Conservation (phyloP, 176 grass and related monocot species). For the Guadua angustifolia region DNA sequence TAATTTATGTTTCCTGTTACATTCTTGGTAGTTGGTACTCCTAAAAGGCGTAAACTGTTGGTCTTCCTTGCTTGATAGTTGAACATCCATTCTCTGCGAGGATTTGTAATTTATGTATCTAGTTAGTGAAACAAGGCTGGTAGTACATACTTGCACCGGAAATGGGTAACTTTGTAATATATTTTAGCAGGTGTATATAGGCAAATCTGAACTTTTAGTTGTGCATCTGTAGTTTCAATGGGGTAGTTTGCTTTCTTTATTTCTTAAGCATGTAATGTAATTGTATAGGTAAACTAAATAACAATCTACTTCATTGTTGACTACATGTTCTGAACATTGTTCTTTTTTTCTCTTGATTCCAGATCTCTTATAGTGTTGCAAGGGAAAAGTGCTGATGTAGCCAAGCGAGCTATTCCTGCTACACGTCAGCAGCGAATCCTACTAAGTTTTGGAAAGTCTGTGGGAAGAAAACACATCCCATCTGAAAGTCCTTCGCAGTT, state of each 20-base stretch:
- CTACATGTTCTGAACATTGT: background rate
- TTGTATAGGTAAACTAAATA: background rate
- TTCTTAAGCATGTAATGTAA: background rate
- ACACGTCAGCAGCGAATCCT: conserved; percentile 58
- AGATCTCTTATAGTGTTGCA: conserved; percentile 74
- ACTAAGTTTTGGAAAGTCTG: conserved; percentile 73
- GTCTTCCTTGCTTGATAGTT: background rate
- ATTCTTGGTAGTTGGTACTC: background rate
- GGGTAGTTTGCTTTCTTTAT: conserved; percentile 33
- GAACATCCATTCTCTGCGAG: background rate
- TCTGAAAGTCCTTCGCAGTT: conserved; percentile 37
- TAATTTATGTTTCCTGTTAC: conserved; percentile 37
- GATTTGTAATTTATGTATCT: conserved; percentile 3
- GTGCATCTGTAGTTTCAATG: background rate
- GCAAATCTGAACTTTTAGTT: background rate
- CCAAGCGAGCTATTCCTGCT: conserved; percentile 70
- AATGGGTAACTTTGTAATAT: background rate
- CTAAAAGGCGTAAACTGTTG: conserved; percentile 8
- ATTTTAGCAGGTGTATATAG: background rate
- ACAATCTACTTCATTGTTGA: conserved; percentile 6
- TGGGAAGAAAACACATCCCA: conserved; percentile 51
- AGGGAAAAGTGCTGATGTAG: conserved; percentile 70
- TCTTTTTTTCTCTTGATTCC: conserved; percentile 5
- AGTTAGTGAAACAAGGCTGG: background rate
- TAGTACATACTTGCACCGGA: background rate